These are phyloP conservation scores for Selenicereus undatus DNA, from an alignment of 148 eudicot species.

Conservation along the genomic window DNA sequence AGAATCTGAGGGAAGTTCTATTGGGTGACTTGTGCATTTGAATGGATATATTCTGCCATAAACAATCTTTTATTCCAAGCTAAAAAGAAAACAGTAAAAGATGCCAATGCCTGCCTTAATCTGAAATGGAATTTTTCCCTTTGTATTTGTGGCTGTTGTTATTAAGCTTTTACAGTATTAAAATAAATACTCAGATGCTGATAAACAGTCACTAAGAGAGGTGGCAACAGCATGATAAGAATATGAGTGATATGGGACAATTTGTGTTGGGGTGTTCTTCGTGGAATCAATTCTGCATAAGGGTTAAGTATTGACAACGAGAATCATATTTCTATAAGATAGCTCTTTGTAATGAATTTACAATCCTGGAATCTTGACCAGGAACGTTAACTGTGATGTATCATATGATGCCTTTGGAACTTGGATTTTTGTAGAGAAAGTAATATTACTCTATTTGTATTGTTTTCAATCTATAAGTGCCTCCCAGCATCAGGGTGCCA, in stretches of 20 bases:
- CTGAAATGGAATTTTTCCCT: constrained; percentile 10
- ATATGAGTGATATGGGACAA: constrained; percentile 1
- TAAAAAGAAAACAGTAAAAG: background rate
- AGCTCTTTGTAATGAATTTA: background rate
- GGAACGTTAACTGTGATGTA: too few relatives aligned
- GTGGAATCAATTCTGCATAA: constrained; percentile 8
- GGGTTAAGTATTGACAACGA: constrained; percentile 5
- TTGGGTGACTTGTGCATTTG: background rate
- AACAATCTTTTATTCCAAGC: background rate
- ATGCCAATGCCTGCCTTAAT: background rate
- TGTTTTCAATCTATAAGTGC: constrained; percentile 1
- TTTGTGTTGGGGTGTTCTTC: background rate
- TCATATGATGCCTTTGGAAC: background rate
- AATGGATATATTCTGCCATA: constrained; percentile 2
- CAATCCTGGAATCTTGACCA: constrained; percentile 4
- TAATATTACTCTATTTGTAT: background rate
- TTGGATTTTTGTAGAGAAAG: background rate
- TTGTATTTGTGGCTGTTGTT: constrained; percentile 3
- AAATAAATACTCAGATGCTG: constrained; percentile 10
- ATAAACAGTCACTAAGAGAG: background rate
- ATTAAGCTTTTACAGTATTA: background rate
- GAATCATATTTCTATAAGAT: constrained; percentile 21
- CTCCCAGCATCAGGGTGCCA: background rate
- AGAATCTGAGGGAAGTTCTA: background rate
- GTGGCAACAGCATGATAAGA: constrained; percentile 6